Percentiles rank a stretch among this genome's conserved stretches.
Conservation (phyloP, 352 stramenopile genomes). For the Nothophytophthora sp. region DNA sequence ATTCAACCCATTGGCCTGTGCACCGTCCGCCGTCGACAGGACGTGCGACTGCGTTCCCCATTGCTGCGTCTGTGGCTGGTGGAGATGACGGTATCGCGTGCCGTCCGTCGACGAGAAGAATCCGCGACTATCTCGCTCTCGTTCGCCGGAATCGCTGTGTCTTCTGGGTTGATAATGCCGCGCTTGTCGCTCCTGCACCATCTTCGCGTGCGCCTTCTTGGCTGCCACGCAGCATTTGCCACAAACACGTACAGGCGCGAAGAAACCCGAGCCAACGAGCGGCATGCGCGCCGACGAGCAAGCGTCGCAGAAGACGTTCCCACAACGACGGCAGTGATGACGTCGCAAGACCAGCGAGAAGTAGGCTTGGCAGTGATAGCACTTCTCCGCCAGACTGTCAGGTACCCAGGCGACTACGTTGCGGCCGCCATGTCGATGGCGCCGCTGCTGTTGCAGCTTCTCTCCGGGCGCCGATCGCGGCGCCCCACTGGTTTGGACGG, state of each 20-base stretch:
- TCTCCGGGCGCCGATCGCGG: background rate
- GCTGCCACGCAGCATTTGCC: slow-evolving; percentile 75
- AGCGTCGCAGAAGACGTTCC: slow-evolving; percentile 90
- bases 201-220: slow-evolving; percentile 65
- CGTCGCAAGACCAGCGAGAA: slow-evolving; percentile 80
- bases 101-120: slow-evolving; percentile 11
- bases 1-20: too few species aligned
- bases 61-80: background rate
- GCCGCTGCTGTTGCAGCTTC: slow-evolving; percentile 12
- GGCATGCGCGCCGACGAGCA: slow-evolving; percentile 85
- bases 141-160: slow-evolving; percentile 29
- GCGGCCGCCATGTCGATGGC: slow-evolving; percentile 30
- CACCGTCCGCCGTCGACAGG: background rate
- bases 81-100: slow-evolving; percentile 1
- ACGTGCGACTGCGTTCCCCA: slow-evolving; percentile 13
- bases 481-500: background rate
- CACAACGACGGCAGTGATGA: slow-evolving; percentile 90
- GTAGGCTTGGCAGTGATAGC: slow-evolving; percentile 62
- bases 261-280: slow-evolving; percentile 65
- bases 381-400: slow-evolving; percentile 77
- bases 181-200: slow-evolving; percentile 59
- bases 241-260: slow-evolving; percentile 78
- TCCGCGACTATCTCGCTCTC: slow-evolving; percentile 9
- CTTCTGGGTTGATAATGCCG: slow-evolving; percentile 17
- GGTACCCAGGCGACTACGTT: slow-evolving; percentile 79